A percentile compares a stretch with the other conserved stretches of the same genome.
Evolutionary conservation across 768 basidiomycete species (phyloP).

Genomic region (Lactarius pseudohatsudake): DNA sequence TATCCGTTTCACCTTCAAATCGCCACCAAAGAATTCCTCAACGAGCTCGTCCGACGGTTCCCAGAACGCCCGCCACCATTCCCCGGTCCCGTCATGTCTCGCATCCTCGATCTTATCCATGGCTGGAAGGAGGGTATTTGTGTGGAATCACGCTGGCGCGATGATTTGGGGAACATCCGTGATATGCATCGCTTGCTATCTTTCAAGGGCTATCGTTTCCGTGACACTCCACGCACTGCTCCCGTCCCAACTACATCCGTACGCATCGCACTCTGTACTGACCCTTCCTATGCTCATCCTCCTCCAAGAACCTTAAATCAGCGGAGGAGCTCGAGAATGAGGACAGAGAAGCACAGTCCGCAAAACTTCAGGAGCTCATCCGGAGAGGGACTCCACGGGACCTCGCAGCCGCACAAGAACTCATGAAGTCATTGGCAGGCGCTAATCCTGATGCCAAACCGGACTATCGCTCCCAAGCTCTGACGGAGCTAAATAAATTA

Average conservation of each 20-base stretch:
- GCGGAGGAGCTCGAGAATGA: slow-evolving; percentile 96
- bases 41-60: slow-evolving; percentile 96
- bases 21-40: slow-evolving; percentile 95
- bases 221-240: slow-evolving; percentile 45
- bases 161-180: slow-evolving; percentile 93
- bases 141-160: slow-evolving; percentile 84
- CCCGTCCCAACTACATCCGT: slow-evolving; percentile 45
- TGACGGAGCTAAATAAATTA: slow-evolving; percentile 88
- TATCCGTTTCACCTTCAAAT: slow-evolving; percentile 98
- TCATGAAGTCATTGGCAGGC: slow-evolving; percentile 95
- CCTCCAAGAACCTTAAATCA: slow-evolving; percentile 77
- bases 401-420: slow-evolving; percentile 90
- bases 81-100: slow-evolving; percentile 91
- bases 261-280: slow-evolving; percentile 25
- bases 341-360: slow-evolving; percentile 91
- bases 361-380: slow-evolving; percentile 98
- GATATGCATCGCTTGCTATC: slow-evolving; percentile 95
- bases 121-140: slow-evolving; percentile 96
- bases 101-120: slow-evolving; percentile 90
- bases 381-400: slow-evolving; percentile 94
- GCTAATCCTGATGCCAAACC: slow-evolving; percentile 94
- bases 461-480: slow-evolving; percentile 87
- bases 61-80: slow-evolving; percentile 97
- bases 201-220: slow-evolving; percentile 89
- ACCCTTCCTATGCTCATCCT: not conserved